These are phyloP conservation scores for Tylopilus sp. DNA, from an alignment of 768 basidiomycete genomes.

Conservation along the genomic window DNA sequence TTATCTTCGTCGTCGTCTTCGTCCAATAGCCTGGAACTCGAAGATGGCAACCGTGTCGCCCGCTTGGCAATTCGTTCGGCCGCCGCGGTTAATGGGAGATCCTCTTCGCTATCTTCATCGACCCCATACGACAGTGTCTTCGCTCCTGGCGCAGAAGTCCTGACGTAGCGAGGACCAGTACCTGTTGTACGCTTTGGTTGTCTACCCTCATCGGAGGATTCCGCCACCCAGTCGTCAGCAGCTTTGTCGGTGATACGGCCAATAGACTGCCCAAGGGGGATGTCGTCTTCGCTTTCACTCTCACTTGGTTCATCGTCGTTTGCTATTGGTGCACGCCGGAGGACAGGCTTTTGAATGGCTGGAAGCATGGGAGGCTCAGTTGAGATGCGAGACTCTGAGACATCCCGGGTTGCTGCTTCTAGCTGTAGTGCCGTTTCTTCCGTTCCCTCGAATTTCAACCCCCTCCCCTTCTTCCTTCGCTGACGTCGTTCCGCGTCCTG, in stretches of 20 bases:
- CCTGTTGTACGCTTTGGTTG: constrained; percentile 57
- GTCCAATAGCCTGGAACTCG: constrained; percentile 22
- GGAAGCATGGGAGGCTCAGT: constrained; percentile 32
- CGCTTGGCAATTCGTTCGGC: constrained; percentile 54
- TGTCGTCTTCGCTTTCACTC: constrained; percentile 43
- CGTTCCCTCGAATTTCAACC: constrained; percentile 47
- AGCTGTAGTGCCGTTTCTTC: constrained; percentile 23
- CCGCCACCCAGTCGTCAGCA: constrained; percentile 42
- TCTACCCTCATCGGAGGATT: constrained; percentile 61
- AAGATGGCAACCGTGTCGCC: constrained; percentile 28
- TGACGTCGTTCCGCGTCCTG: constrained; percentile 38
- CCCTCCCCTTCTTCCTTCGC: constrained; percentile 40
- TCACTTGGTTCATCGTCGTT: constrained; percentile 45
- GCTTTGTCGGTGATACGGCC: constrained; percentile 20
- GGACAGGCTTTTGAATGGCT: constrained; percentile 33
- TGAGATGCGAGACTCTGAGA: constrained; percentile 14
- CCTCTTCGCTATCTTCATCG: constrained; percentile 69
- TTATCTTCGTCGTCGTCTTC: constrained; percentile 55
- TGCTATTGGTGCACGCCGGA: constrained; percentile 28
- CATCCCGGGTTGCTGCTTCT: constrained; percentile 34
- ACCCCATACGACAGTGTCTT: background rate
- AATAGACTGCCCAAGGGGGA: constrained; percentile 19
- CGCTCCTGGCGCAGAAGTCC: constrained; percentile 7
- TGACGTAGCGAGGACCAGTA: constrained; percentile 47
- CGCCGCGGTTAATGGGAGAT: constrained; percentile 69